Conservation (phyloP, 345 rosid genomes). For the Abelmoschus esculentus region DNA sequence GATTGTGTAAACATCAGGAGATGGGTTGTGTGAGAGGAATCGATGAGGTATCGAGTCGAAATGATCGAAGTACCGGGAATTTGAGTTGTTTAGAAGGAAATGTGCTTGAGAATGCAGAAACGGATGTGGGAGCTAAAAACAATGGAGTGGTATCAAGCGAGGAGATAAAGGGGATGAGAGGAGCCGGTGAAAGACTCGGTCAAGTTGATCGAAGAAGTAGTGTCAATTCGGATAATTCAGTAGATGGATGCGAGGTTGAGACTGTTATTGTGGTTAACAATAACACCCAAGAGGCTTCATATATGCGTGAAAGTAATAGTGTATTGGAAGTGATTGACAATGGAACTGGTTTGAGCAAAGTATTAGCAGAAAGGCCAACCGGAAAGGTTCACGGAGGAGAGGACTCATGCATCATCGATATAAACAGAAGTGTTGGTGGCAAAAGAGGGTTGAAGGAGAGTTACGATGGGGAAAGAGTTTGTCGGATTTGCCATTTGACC, state of each 20-base stretch:
- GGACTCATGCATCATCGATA: slow-evolving; percentile 35
- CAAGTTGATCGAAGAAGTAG: slow-evolving; percentile 19
- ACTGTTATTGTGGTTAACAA: too few species aligned
- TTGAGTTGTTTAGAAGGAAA: slow-evolving; percentile 16
- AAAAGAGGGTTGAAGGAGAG: slow-evolving; percentile 24
- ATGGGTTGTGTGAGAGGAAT: not conserved
- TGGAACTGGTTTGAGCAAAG: slow-evolving; percentile 20
- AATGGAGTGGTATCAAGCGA: slow-evolving; percentile 14
- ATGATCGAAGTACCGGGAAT: slow-evolving; percentile 12
- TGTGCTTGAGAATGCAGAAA: slow-evolving; percentile 23
- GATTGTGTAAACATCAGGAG: not conserved
- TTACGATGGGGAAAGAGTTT: slow-evolving; percentile 47
- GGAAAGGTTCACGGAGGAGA: slow-evolving; percentile 22
- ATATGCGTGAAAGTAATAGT: too few species aligned
- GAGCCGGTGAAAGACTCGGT: slow-evolving; percentile 12
- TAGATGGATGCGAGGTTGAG: too few species aligned
- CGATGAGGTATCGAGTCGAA: not conserved
- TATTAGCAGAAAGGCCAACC: slow-evolving; percentile 18
- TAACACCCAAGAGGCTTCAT: too few species aligned
- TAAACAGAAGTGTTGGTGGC: slow-evolving; percentile 25
- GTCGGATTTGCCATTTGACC: slow-evolving; percentile 85
- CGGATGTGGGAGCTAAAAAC: slow-evolving; percentile 14
- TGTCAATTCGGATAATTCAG: not conserved
- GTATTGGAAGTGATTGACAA: not conserved
- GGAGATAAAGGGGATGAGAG: slow-evolving; percentile 11